phyloP scores from a whole-genome alignment of 1,284 basidiomycete genomes.

The Apiotrichum sp. region DNA sequence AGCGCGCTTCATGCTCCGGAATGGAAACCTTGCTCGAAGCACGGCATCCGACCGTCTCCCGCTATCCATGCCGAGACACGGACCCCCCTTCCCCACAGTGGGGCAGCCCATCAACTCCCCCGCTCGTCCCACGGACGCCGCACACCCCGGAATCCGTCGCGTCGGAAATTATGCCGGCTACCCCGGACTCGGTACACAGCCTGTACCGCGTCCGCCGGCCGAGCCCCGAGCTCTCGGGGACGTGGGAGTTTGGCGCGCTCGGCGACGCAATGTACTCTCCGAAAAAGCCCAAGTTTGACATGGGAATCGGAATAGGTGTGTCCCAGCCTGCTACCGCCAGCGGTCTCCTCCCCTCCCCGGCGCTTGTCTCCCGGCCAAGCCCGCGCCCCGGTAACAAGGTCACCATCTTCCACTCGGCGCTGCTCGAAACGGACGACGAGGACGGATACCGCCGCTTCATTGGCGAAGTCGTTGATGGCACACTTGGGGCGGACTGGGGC shows the following conservation, averaged over 20 bases:
- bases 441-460: constrained; percentile 41
- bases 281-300: background rate
- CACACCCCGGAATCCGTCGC: background rate
- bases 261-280: background rate
- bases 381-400: constrained; percentile 4
- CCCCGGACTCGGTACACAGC: background rate
- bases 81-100: background rate
- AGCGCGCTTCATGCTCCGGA: constrained; percentile 10
- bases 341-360: background rate
- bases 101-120: background rate
- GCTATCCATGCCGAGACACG: background rate
- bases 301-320: too few relatives aligned
- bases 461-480: constrained; percentile 31
- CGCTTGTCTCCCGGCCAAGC: background rate
- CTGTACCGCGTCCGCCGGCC: too few relatives aligned
- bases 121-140: background rate
- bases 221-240: background rate
- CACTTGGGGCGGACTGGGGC: constrained; percentile 6
- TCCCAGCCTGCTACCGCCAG: too few relatives aligned
- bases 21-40: background rate
- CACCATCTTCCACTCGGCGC: constrained; percentile 34
- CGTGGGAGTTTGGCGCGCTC: background rate
- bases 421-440: constrained; percentile 39
- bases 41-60: background rate
- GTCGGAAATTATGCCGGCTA: background rate